Evolutionary conservation across 805 yeast genomes (phyloP), one percentile per base, ranked within the genome.

Genomic region (Phaffomyces thermotolerans): DNA sequence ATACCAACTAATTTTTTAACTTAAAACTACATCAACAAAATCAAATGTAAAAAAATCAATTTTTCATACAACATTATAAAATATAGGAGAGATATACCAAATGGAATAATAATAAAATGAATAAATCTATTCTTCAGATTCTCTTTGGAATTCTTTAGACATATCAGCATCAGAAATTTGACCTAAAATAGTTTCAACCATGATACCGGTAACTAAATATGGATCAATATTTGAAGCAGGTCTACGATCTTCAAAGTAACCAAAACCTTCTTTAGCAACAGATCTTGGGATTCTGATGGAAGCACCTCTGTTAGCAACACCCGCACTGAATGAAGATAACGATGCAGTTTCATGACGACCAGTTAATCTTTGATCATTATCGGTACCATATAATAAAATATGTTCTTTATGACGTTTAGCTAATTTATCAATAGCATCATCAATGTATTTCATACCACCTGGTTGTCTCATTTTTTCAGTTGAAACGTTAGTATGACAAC

Each of bases 281-380:
- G 96, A 83, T 77, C 99, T 84, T 73, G 99, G 99, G 66, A 93
- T 93, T 81, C 99, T 89, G 57, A 93, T 80, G 23, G 97, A 90
- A 49, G 96, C 96, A 73, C 98, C 99, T 79, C 99, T 86, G 88
- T 93, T 93, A 65, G 99, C 99, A 57, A 93, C 98, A 78, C 99
- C 99, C 48, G 89, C 80, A 39, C 95, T 84, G 79, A 91, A 93
- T 42, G 78, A 69, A 56, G 86, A 83, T 79, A 87, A 80, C 38
- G 95, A 84, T 41, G 98, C 99, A 54, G 99, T 93, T 78, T 93
- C 99, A 71, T 90, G 98, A 65, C 91, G 84, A 66, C 99, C 99
- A 53, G 99, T 93, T 62, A 93, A 79, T 79, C 99, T 89, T 72
- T 71, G 75, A 53, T 86, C 95, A 70, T 93, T 93, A 72, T 91